Percentiles rank a stretch among this genome's conserved stretches.
These are phyloP conservation scores for Heliocybe sulcata DNA, from an alignment of 1,284 basidiomycete species.

Conservation along the genomic window DNA sequence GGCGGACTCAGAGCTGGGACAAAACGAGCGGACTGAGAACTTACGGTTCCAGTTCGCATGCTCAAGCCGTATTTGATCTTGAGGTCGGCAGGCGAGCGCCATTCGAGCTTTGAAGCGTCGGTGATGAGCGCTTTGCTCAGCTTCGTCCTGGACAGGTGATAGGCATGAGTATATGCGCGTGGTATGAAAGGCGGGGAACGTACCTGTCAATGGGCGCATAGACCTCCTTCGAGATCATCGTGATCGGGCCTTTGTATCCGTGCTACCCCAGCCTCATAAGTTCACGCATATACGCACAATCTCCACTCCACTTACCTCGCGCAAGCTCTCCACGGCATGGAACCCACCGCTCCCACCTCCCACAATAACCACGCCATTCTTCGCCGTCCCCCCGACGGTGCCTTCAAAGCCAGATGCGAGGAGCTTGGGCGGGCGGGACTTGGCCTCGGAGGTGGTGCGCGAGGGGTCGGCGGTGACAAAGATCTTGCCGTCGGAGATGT, in stretches of 20 bases:
- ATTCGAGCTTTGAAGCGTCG: slow-evolving; percentile 73
- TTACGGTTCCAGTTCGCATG: slow-evolving; percentile 60
- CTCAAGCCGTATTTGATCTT: slow-evolving; percentile 79
- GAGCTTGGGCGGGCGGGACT: slow-evolving; percentile 51
- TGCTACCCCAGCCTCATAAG: slow-evolving; percentile 54
- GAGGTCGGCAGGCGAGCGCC: slow-evolving; percentile 65
- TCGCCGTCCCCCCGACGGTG: slow-evolving; percentile 26
- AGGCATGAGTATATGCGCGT: neutral
- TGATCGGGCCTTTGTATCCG: slow-evolving; percentile 75
- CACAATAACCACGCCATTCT: slow-evolving; percentile 75
- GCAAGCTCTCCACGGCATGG: slow-evolving; percentile 76
- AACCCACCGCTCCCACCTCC: slow-evolving; percentile 84
- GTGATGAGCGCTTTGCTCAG: slow-evolving; percentile 84
- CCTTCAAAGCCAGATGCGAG: slow-evolving; percentile 25
- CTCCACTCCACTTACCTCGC: slow-evolving; percentile 47
- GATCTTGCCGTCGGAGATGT: slow-evolving; percentile 71
- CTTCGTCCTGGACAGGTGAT: slow-evolving; percentile 55
- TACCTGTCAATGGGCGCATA: slow-evolving; percentile 85
- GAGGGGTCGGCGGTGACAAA: slow-evolving; percentile 71
- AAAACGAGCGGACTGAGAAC: slow-evolving; percentile 15
- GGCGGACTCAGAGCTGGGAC: neutral
- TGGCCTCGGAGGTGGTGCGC: slow-evolving; percentile 64
- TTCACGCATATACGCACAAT: neutral
- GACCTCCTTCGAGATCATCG: slow-evolving; percentile 73
- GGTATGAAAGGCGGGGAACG: slow-evolving; percentile 9